Evolutionary conservation across 75 land plant genomes (phyloP), one percentile per base, ranked within the genome.

Genomic region (Gnetum montanum): DNA sequence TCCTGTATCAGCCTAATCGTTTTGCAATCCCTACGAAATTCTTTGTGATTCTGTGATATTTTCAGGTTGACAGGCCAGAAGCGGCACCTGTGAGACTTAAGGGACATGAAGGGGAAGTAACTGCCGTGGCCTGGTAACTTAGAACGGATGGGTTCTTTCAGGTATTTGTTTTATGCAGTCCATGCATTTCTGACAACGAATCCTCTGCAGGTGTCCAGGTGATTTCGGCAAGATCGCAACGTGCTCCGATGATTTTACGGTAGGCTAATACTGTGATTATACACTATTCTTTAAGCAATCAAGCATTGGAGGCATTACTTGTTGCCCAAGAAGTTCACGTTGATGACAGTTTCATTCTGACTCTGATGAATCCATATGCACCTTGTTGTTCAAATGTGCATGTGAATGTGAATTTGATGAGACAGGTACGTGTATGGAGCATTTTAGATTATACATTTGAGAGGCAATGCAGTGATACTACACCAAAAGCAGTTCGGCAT

Each of bases 221-320:
- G 85, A 82, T 62, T 57, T 53, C 43, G 81, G 84, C 60, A 84
- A 81, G 60, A 57, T 88, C 1, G 88, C 77, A 18, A 88, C 97
- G 34, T 60, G 78, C 57, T 75, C 97, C 24, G 97, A 92, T 77
- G 97, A 92, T 65, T 92, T 65, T 51, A 92, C 78, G 41, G 94
- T 90, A 67, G 36, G 78, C 59, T n/a, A n/a, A n/a, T n/a, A n/a
- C n/a, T n/a, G n/a, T n/a, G n/a, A 40, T 22, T 5, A 16, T 16
- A 60, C 12, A 57, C 31, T 12, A 8, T 59, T 47, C 61, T 8
- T 22, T 43, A 26, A 23, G 6, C 34, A 43, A 49, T 26, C 7
- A 68, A 8, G 13, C 24, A 13, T 15, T 47, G 43, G 18, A 43
- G 15, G 23, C 8, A 30, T 50, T 13, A 28, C 18, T 27, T 24